Conservation (phyloP, 768 basidiomycete genomes). For the Leccinum uliginosum region DNA sequence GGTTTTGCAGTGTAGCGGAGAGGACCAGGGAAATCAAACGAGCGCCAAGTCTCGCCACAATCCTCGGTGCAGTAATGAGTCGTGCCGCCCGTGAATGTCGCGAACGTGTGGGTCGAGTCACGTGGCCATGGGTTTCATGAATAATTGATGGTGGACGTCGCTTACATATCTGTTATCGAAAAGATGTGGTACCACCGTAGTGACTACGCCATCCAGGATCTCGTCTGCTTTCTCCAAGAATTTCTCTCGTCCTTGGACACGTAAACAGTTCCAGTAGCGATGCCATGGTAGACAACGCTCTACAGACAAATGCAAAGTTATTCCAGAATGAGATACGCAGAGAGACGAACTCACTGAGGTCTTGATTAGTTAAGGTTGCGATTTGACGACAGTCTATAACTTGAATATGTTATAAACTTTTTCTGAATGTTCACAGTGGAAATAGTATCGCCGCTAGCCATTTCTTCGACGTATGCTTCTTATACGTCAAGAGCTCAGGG, state of each 20-base stretch:
- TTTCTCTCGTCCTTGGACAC: constrained; percentile 89
- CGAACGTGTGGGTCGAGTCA: constrained; percentile 45
- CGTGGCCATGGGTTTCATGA: neutral
- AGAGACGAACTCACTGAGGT: constrained; percentile 60
- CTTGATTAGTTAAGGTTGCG: constrained; percentile 92
- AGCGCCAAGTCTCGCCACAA: constrained; percentile 82
- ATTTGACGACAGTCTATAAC: constrained; percentile 95
- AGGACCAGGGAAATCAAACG: constrained; percentile 66
- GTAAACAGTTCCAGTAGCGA: constrained; percentile 59
- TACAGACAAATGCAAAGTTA: constrained; percentile 21
- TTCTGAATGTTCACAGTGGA: constrained; percentile 92
- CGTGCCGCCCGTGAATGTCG: constrained; percentile 64
- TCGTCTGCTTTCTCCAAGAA: constrained; percentile 48
- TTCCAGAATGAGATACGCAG: neutral
- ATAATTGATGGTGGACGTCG: constrained; percentile 6
- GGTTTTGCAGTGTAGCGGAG: constrained; percentile 46
- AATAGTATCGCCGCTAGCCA: constrained; percentile 92
- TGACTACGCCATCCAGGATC: constrained; percentile 53
- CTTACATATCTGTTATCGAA: constrained; percentile 71
- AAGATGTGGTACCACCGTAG: constrained; percentile 83
- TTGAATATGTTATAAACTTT: constrained; percentile 93
- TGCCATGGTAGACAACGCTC: constrained; percentile 81
- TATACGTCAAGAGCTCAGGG: constrained; percentile 84
- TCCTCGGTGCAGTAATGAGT: constrained; percentile 88
- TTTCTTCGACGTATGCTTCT: constrained; percentile 96